phyloP scores from a whole-genome alignment of 1,284 basidiomycete species.

The Puccinia horiana region DNA sequence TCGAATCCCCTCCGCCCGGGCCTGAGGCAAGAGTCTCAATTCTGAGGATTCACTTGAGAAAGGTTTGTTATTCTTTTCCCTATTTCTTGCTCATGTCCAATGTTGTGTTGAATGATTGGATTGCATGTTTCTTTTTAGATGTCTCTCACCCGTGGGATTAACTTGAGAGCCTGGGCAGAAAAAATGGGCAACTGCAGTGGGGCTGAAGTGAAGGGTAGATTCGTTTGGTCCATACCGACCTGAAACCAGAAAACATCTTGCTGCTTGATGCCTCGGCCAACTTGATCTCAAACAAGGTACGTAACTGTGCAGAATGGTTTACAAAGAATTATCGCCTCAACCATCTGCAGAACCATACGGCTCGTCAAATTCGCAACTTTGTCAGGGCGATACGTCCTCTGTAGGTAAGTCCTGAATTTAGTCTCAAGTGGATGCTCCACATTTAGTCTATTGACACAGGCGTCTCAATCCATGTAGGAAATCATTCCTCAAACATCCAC shows the following conservation, averaged over 20 bases:
- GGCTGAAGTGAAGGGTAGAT: constrained; percentile 93
- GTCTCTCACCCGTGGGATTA: constrained; percentile 96
- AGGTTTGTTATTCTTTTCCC: no score
- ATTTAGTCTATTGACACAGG: neutral
- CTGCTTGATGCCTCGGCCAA: constrained; percentile 81
- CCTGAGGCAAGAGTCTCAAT: constrained; percentile 96
- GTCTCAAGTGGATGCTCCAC: no score
- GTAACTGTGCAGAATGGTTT: constrained; percentile 87
- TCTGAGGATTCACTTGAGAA: constrained; percentile 92
- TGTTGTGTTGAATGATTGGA: neutral
- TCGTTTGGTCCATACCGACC: constrained; percentile 92
- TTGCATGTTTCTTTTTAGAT: constrained; percentile 65
- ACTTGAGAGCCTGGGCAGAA: constrained; percentile 87
- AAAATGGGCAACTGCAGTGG: constrained; percentile 97
- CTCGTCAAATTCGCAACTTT: constrained; percentile 88
- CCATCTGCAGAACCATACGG: constrained; percentile 84
- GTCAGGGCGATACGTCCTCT: constrained; percentile 81
- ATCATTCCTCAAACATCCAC: constrained; percentile 49
- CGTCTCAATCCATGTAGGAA: constrained; percentile 21
- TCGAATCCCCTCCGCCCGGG: constrained; percentile 97
- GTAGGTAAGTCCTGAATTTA: constrained; percentile 63
- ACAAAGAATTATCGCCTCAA: constrained; percentile 77
- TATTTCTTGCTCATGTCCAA: neutral
- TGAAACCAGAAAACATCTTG: constrained; percentile 98
- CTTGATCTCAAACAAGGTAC: constrained; percentile 51